These are phyloP conservation scores for Leccinum rimulosum DNA, from an alignment of 768 basidiomycete species.

Conservation along the genomic window DNA sequence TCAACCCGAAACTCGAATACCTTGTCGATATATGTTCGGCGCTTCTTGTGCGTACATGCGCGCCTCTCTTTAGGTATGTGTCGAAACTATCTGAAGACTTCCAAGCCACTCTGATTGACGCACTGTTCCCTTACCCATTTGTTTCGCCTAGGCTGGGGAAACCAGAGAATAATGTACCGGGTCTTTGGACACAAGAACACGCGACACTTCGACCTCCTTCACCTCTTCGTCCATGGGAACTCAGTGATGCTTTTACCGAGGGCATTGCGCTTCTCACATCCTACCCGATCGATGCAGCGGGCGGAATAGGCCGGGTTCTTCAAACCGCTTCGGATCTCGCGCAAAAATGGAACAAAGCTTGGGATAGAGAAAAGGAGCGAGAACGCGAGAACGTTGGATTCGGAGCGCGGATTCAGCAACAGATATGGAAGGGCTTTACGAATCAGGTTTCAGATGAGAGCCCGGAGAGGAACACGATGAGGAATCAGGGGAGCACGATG, in stretches of 20 bases:
- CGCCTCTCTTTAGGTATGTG: conserved; percentile 52
- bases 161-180: conserved; percentile 37
- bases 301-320: conserved; percentile 68
- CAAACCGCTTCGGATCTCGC: conserved; percentile 66
- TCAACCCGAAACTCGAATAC: too few species aligned
- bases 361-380: conserved; percentile 21
- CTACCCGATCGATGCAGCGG: conserved; percentile 63
- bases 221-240: conserved; percentile 46
- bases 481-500: conserved; percentile 32
- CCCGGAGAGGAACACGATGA: conserved; percentile 28
- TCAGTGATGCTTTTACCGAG: conserved; percentile 64
- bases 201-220: conserved; percentile 37
- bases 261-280: conserved; percentile 60
- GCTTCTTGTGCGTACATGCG: too few species aligned
- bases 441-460: conserved; percentile 43
- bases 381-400: conserved; percentile 42
- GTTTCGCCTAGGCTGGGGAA: conserved; percentile 48
- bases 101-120: background rate
- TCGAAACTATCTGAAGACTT: background rate
- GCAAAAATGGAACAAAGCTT: conserved; percentile 45
- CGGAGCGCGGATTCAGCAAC: conserved; percentile 53
- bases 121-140: background rate
- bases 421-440: conserved; percentile 67
- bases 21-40: too few species aligned
- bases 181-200: conserved; percentile 55